Evolutionary conservation across 1,284 basidiomycete species (phyloP), one percentile per base, ranked within the genome.

Genomic region (Ustanciosporium gigantosporum): DNA sequence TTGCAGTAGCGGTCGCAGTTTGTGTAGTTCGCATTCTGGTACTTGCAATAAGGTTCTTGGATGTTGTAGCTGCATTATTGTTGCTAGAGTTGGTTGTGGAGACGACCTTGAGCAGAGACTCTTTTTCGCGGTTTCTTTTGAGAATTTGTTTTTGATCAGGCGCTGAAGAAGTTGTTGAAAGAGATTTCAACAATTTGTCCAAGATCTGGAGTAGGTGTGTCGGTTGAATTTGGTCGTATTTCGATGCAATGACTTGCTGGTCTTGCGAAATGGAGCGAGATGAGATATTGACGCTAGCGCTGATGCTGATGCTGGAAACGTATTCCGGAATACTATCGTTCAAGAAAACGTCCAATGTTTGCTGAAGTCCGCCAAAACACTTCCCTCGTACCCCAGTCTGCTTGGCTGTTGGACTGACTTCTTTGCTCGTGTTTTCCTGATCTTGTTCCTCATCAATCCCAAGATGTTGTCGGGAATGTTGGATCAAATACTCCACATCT

Each of bases 311-410:
- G 19, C 22, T 7, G 22, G 32, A 23, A 20, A 46, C 87, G 72
- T 96, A 92, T 70, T 94, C 96, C 80, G 91, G 85, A 78, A 85
- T 83, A 4, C 82, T 79, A n/a, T 93, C 85, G 43, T 88, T 87
- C 2, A 85, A 82, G 20, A 90, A 87, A 20, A 86, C 84, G 66
- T 91, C 79, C 74, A 90, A 89, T 38, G 87, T 85, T 90, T 94
- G 70, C 0, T 17, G 25, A 19, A 52, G 25, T 14, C 38, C 29
- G 6, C 35, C 16, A 36, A 50, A 62, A 0, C 36, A 9, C 11
- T 11, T n/a, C 27, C 11, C 9, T 11, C 9, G n/a, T 11, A 11
- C 27, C 11, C 27, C 27, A 9, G 27, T 29, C 9, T 9, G n/a
- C 9, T 9, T 11, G 27, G 27, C 27, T 29, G 27, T n/a, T 9